These are phyloP conservation scores for Pseudonitzschia multiseries DNA, from an alignment of 108 stramenopile species.

Conservation along the genomic window DNA sequence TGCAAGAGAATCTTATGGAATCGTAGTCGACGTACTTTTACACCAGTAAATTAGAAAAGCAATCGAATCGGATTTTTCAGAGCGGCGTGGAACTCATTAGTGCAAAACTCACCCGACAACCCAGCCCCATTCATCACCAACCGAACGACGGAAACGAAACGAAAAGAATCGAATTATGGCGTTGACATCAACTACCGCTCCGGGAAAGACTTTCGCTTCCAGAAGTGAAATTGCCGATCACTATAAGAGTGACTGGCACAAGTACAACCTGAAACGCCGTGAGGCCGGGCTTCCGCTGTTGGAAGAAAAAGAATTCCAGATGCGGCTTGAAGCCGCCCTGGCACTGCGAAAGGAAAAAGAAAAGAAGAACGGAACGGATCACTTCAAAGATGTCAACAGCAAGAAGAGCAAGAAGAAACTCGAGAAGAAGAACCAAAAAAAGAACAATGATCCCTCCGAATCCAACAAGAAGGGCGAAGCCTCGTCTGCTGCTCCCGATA, in stretches of 20 bases:
- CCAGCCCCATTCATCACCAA: neutral
- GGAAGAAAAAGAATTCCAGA: slow-evolving; percentile 67
- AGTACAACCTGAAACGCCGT: slow-evolving; percentile 95
- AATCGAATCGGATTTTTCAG: no score
- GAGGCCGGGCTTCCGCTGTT: slow-evolving; percentile 79
- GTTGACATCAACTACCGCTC: slow-evolving; percentile 83
- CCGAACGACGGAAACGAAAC: neutral
- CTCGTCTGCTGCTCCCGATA: slow-evolving; percentile 12
- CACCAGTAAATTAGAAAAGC: no score
- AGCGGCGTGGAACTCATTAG: no score
- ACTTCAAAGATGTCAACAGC: slow-evolving; percentile 55
- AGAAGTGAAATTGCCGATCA: slow-evolving; percentile 77
- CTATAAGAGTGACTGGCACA: slow-evolving; percentile 96
- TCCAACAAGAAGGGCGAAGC: neutral
- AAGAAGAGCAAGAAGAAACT: slow-evolving; percentile 40
- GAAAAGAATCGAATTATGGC: neutral
- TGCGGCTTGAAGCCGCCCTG: slow-evolving; percentile 80
- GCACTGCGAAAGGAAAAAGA: slow-evolving; percentile 69
- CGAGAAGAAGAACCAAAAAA: slow-evolving; percentile 20
- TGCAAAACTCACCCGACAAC: no score
- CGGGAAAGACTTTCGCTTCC: slow-evolving; percentile 71
- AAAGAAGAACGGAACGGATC: slow-evolving; percentile 48
- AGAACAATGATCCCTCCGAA: neutral
- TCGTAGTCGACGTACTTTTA: no score
- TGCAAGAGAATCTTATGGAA: no score